Conservation (phyloP, 148 eudicot genomes). For the Persicaria maculosa region DNA sequence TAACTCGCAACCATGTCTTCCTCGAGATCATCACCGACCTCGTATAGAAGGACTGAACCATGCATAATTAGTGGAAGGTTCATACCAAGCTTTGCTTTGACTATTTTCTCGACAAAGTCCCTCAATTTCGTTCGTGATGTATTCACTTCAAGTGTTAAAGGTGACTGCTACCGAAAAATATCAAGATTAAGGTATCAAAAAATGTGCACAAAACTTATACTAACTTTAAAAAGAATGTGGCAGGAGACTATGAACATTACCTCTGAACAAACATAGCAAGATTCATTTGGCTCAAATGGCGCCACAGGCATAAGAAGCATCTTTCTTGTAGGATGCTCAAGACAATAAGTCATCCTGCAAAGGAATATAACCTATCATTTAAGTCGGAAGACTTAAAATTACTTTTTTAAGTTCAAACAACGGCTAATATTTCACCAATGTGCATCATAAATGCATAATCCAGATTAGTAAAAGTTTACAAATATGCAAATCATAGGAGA, state of each 20-base stretch:
- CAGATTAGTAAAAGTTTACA: not conserved
- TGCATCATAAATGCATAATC: not conserved
- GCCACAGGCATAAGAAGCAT: conserved; percentile 96
- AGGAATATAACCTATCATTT: not conserved
- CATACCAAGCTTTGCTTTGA: conserved; percentile 86
- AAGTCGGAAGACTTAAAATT: not conserved
- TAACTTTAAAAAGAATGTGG: not conserved
- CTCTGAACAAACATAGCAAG: conserved; percentile 91
- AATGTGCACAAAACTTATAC: not conserved
- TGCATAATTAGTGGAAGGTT: conserved; percentile 70
- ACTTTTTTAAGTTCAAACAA: not conserved
- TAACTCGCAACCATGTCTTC: conserved; percentile 67
- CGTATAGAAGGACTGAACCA: conserved; percentile 72
- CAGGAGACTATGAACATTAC: conserved; percentile 22
- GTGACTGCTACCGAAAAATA: conserved; percentile 40
- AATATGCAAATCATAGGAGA: not conserved
- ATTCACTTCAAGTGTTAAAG: conserved; percentile 75
- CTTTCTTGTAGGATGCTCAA: conserved; percentile 74
- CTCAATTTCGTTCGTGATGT: conserved; percentile 67
- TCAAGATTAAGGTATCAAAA: not conserved
- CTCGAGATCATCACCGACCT: conserved; percentile 97
- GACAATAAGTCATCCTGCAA: conserved; percentile 87
- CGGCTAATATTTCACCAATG: not conserved
- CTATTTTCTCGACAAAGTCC: conserved; percentile 80
- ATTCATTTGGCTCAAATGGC: conserved; percentile 84